Base-by-base conservation (phyloP, 2,329 filamentous ascomycete genomes). In the Fonsecaea pugnacius region DNA sequence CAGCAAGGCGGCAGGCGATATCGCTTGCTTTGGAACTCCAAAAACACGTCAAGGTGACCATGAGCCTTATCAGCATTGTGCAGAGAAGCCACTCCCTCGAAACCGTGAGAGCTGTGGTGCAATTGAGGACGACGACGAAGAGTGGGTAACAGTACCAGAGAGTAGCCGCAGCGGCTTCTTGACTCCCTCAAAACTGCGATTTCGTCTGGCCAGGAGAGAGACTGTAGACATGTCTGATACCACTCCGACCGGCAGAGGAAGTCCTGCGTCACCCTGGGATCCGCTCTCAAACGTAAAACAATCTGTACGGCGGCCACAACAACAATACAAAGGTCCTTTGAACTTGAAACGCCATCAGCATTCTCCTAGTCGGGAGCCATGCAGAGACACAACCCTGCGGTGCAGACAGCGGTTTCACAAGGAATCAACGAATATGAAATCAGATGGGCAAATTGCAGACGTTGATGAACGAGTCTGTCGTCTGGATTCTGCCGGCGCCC, bases 251-350 rank as follows among this genome's bases (percentile, higher is more conserved):
- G 43, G 24, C 38, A 57, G 55, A 54, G 56, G 53, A 21, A 66
- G 30, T 51, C 66, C 66, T 24, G 48, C 51, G 43, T 60, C 64
- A 40, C 66, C 66, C 12, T 66, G 66, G 64, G 66, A 66, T 56
- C 66, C 64, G 58, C 54, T 67, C 9, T 40, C 55, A 21, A 52
- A 50, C 50, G n/a, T 21, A 16, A 35, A 36, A 21, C 35, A 59
- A 18, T 55, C 5, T 32, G 58, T 43, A 38, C 21, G 12, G 43
- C 53, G 33, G 16, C 16, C 53, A 32, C 33, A 58, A 16, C 43
- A 32, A 21, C 46, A 36, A 16, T 33, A 58, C 18, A 52, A 33
- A 33, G 33, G 4, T 16, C 46, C 33, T 30, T 35, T 24, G 32
- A 21, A 35, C 16, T 10, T 10, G 14, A 16, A 18, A 30, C 51